Base-by-base conservation (phyloP, 495 filamentous ascomycete genomes). In the Aspergillus campestris region DNA sequence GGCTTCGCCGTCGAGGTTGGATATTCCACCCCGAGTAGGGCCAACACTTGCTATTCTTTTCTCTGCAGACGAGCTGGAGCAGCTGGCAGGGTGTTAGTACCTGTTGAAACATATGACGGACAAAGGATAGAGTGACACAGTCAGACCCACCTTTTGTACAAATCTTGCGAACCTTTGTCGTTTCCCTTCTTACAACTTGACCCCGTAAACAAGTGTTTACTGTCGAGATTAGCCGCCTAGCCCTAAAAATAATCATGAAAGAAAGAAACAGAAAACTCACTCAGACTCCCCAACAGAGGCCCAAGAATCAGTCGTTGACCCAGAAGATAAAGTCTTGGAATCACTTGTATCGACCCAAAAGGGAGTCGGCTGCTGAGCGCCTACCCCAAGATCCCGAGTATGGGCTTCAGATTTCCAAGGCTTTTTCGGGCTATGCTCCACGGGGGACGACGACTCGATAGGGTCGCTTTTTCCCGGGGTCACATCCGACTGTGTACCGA, bases 281-380 rank as follows among this genome's bases (percentile, higher is more conserved):
- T 51, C 46, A 33, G 28, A 31, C 7, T 53, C 50, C 18, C 46
- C 41, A 31, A 45, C 44, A 3, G 52, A 52, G 14, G 49, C 44
- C 56, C 56, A 56, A 7, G 56, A 59, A 38, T 53, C 50, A 15
- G 48, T 48, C 29, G 53, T 56, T 11, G 56, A 59, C 12, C 40
- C 24, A 8, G 31, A 46, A 5, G 53, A 59, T 12, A 45, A 48
- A 14, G 37, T 34, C 14, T 30, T 34, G 8, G 12, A 38, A 28
- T 56, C 50, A 33, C 44, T 42, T 8, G 40, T 44, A 11, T 43
- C 38, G 35, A 28, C 18, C 30, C 40, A 8, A 34, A 39, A 5
- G 31, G 29, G 7, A 14, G 13, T 18, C 30, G 29, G 8, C 27
- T 34, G 28, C 27, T 34, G 27, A 13, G 18, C n/a, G 41, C 33